Evolutionary conservation across 495 filamentous ascomycete species (phyloP).

Genomic region (Chlorociboria aeruginascens): DNA sequence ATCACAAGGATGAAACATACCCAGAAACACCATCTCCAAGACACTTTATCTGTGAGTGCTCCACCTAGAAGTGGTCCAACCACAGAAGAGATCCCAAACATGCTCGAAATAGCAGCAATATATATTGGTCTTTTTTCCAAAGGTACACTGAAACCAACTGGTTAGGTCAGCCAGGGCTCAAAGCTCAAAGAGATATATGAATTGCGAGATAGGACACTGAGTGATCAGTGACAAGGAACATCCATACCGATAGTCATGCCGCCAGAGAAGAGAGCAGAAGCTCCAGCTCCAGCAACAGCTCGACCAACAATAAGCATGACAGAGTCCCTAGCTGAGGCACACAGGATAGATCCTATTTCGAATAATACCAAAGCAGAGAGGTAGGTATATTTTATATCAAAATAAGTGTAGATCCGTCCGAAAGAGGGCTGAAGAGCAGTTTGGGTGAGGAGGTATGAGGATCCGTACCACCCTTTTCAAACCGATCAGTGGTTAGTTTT

Average conservation of each 20-base stretch:
- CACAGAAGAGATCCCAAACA: constrained; percentile 30
- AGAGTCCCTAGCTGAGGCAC: constrained; percentile 48
- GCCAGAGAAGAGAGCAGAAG: constrained; percentile 40
- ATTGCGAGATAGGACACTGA: too few species aligned
- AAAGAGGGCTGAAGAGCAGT: constrained; percentile 36
- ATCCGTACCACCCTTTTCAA: constrained; percentile 9
- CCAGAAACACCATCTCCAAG: constrained; percentile 50
- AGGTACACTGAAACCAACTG: constrained; percentile 40
- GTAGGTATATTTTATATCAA: constrained; percentile 45
- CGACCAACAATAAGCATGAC: constrained; percentile 51
- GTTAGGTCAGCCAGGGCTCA: too few species aligned
- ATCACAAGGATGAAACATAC: neutral
- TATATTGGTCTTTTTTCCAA: constrained; percentile 55
- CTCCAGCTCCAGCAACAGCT: constrained; percentile 47
- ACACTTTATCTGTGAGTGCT: constrained; percentile 47
- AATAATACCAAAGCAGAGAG: constrained; percentile 63
- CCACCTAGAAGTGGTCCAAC: constrained; percentile 48
- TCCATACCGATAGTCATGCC: constrained; percentile 12
- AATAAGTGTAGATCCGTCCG: constrained; percentile 32
- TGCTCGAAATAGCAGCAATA: constrained; percentile 62
- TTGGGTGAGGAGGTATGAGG: constrained; percentile 36
- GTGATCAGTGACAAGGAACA: too few species aligned
- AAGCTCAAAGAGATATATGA: too few species aligned
- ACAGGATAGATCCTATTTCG: constrained; percentile 59
- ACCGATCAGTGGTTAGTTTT: neutral